Conservation (phyloP, 2,329 filamentous ascomycete species). For the Alternaria sp. region DNA sequence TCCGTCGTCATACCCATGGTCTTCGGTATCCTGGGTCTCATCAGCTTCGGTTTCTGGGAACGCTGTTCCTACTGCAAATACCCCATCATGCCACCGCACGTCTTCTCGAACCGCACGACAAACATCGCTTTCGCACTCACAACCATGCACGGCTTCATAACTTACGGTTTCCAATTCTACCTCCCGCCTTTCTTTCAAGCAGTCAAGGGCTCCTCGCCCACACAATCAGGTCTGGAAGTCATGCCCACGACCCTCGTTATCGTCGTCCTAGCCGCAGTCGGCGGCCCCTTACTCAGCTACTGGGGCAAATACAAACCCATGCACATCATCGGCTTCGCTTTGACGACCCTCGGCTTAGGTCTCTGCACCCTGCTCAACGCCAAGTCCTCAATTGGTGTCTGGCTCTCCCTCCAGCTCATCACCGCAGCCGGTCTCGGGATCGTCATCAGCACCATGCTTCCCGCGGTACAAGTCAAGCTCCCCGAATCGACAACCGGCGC, state of each 20-base stretch:
- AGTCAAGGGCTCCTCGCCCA: slow-evolving; percentile 28
- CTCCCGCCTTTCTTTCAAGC: slow-evolving; percentile 40
- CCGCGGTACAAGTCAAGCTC: slow-evolving; percentile 38
- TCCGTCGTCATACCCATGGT: slow-evolving; percentile 54
- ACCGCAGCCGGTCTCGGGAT: slow-evolving; percentile 33
- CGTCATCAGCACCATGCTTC: slow-evolving; percentile 35
- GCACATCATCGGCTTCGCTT: slow-evolving; percentile 31
- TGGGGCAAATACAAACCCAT: slow-evolving; percentile 38
- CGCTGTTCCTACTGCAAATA: slow-evolving; percentile 33
- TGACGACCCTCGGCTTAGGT: slow-evolving; percentile 26
- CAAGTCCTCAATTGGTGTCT: slow-evolving; percentile 13
- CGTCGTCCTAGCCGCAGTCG: slow-evolving; percentile 27
- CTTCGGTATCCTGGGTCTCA: slow-evolving; percentile 51
- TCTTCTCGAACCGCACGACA: slow-evolving; percentile 55
- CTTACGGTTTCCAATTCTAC: slow-evolving; percentile 36
- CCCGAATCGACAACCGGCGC: slow-evolving; percentile 29
- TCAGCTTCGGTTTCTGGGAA: slow-evolving; percentile 50
- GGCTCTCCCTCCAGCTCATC: slow-evolving; percentile 34
- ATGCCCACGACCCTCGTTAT: slow-evolving; percentile 34
- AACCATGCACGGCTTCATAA: slow-evolving; percentile 39
- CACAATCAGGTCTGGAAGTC: slow-evolving; percentile 33
- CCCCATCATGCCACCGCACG: slow-evolving; percentile 50
- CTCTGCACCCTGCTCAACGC: slow-evolving; percentile 24
- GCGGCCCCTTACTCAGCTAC: slow-evolving; percentile 27
- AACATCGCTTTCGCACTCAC: slow-evolving; percentile 44